Conservation (phyloP, 179 eudicot species). For the Heliamphora pulchella region DNA sequence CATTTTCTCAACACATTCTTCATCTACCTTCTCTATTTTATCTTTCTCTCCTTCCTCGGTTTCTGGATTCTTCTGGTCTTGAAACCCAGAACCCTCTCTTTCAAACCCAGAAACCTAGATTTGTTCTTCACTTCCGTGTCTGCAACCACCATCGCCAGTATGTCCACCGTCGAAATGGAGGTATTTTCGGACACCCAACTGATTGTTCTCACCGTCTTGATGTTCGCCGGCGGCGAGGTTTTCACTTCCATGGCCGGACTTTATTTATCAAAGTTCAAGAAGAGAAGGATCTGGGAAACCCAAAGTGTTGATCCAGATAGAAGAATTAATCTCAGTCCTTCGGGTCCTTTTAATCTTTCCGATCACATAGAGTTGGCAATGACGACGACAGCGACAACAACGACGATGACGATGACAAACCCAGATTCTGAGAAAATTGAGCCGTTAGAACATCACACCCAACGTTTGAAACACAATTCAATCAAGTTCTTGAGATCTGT, state of each 20-base stretch:
- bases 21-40: constrained; percentile 35
- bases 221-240: constrained; percentile 60
- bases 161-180: constrained; percentile 77
- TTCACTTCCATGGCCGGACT: constrained; percentile 50
- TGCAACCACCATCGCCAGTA: constrained; percentile 60
- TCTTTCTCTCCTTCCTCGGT: constrained; percentile 38
- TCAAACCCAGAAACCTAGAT: constrained; percentile 33
- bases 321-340: too few relatives aligned
- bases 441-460: too few relatives aligned
- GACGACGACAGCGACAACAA: not conserved
- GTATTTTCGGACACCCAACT: constrained; percentile 63
- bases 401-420: too few relatives aligned
- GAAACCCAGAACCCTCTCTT: constrained; percentile 28
- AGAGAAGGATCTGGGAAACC: constrained; percentile 6
- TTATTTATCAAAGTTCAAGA: constrained; percentile 18
- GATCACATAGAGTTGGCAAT: constrained; percentile 17
- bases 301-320: not conserved
- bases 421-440: too few relatives aligned
- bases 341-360: not conserved
- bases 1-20: constrained; percentile 27
- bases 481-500: constrained; percentile 28
- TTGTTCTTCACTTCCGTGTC: constrained; percentile 61
- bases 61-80: constrained; percentile 33
- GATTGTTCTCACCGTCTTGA: constrained; percentile 37
- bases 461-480: not conserved